Evolutionary conservation across 2,329 filamentous ascomycete genomes (phyloP).

Genomic region (Gnomoniopsis sp.): DNA sequence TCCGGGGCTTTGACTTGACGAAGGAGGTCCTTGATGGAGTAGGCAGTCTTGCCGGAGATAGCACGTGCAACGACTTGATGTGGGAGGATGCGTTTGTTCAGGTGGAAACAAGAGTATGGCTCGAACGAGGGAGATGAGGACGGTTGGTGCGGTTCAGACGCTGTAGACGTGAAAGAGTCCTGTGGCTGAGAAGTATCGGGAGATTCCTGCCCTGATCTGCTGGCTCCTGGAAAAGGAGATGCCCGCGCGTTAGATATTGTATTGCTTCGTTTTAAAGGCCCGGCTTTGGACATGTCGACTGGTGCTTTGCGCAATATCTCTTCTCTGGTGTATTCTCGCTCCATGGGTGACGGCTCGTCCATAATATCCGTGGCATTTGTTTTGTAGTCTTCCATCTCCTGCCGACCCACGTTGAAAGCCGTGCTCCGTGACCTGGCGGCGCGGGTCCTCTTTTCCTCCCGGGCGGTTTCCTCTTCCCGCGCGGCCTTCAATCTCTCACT

Average conservation of each 20-base stretch:
- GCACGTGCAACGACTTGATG: conserved; percentile 77
- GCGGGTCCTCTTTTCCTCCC: conserved; percentile 47
- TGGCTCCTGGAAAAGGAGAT: conserved; percentile 18
- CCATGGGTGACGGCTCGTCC: conserved; percentile 39
- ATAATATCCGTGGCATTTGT: conserved; percentile 53
- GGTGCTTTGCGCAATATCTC: conserved; percentile 48
- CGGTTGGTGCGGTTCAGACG: conserved; percentile 35
- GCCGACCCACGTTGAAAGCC: conserved; percentile 54
- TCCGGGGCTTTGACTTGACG: conserved; percentile 77
- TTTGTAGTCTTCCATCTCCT: conserved; percentile 60
- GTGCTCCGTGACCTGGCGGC: conserved; percentile 52
- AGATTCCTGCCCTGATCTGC: conserved; percentile 5
- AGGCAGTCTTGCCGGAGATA: conserved; percentile 72
- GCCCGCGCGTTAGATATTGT: conserved; percentile 34
- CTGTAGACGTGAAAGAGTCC: conserved; percentile 25
- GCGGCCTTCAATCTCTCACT: conserved; percentile 80
- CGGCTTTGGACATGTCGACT: conserved; percentile 22
- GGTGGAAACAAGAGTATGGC: conserved; percentile 78
- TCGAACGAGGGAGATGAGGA: conserved; percentile 64
- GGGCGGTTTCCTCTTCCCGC: conserved; percentile 51
- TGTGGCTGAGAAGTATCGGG: conserved; percentile 20
- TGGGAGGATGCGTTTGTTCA: conserved; percentile 78
- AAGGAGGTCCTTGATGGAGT: conserved; percentile 76
- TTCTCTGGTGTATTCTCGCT: conserved; percentile 55
- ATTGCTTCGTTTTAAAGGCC: conserved; percentile 39